Evolutionary conservation across 768 basidiomycete genomes (phyloP).

Genomic region (Agrocybe pediades): DNA sequence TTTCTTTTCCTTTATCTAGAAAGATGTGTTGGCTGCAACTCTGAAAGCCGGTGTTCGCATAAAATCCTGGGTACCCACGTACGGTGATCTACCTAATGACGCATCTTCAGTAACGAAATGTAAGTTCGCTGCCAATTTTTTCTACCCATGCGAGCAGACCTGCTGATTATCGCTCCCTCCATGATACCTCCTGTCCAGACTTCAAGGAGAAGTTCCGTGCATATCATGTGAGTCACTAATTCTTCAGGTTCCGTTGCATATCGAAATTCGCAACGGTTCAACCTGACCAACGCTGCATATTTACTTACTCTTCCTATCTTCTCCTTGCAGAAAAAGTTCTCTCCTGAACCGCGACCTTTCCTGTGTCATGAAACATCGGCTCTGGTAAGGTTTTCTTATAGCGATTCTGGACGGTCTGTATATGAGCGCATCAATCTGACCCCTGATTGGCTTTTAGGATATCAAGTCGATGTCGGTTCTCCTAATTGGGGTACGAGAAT

Average conservation of each 20-base stretch:
- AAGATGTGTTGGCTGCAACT: constrained; percentile 58
- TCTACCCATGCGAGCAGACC: neutral
- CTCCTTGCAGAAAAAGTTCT: constrained; percentile 49
- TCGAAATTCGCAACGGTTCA: constrained; percentile 1
- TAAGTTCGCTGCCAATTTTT: constrained; percentile 30
- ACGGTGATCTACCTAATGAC: constrained; percentile 60
- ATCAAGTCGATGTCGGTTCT: constrained; percentile 42
- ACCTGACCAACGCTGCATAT: neutral
- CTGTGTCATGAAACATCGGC: constrained; percentile 74
- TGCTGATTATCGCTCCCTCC: neutral
- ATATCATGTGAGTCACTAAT: constrained; percentile 51
- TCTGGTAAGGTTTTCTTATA: constrained; percentile 43
- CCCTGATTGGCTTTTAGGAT: constrained; percentile 30
- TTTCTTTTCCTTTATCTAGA: constrained; percentile 15
- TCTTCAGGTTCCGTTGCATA: neutral
- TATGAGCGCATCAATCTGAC: neutral
- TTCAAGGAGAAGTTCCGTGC: constrained; percentile 69
- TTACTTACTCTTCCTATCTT: neutral
- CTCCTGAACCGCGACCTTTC: constrained; percentile 58
- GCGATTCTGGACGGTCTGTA: neutral
- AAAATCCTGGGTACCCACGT: constrained; percentile 62
- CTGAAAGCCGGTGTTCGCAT: constrained; percentile 58
- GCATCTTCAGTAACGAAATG: constrained; percentile 62
- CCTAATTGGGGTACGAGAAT: constrained; percentile 41
- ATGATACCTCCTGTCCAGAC: constrained; percentile 37